These are phyloP conservation scores for Trypanosoma mega DNA, from an alignment of 208 protist species.

Conservation along the genomic window DNA sequence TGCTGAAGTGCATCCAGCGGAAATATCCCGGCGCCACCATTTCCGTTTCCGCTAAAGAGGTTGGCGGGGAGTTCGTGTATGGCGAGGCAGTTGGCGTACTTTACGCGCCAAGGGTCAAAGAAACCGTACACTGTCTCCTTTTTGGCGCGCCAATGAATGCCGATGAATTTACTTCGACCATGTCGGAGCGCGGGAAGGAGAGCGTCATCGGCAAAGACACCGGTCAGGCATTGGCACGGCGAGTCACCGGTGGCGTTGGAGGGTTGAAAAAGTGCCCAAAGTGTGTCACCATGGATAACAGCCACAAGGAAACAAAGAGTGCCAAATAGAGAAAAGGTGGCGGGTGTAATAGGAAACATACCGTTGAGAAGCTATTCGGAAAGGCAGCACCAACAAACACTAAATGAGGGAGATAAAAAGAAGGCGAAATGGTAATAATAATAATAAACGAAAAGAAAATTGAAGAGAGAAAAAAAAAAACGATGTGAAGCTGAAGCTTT, in stretches of 20 bases:
- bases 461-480: too few species aligned
- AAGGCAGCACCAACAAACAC: too few species aligned
- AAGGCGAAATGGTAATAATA: too few species aligned
- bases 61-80: not conserved
- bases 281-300: not conserved
- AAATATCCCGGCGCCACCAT: too few species aligned
- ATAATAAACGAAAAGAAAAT: too few species aligned
- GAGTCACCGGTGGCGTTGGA: not conserved
- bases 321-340: slow-evolving; percentile 2
- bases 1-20: too few species aligned
- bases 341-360: too few species aligned
- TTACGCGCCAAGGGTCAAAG: slow-evolving; percentile 12
- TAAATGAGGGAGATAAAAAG: too few species aligned
- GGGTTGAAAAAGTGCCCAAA: not conserved
- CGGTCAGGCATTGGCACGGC: slow-evolving; percentile 10
- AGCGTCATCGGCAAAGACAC: slow-evolving; percentile 1
- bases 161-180: slow-evolving; percentile 7
- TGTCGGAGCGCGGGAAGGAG: not conserved
- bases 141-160: slow-evolving; percentile 2
- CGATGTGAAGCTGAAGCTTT: too few species aligned
- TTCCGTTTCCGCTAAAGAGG: not conserved
- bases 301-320: not conserved
- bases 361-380: too few species aligned
- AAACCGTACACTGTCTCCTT: not conserved
- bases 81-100: slow-evolving; percentile 8